phyloP scores from a whole-genome alignment of 2,329 filamentous ascomycete genomes.

The Neopestalotiopsis rosae region DNA sequence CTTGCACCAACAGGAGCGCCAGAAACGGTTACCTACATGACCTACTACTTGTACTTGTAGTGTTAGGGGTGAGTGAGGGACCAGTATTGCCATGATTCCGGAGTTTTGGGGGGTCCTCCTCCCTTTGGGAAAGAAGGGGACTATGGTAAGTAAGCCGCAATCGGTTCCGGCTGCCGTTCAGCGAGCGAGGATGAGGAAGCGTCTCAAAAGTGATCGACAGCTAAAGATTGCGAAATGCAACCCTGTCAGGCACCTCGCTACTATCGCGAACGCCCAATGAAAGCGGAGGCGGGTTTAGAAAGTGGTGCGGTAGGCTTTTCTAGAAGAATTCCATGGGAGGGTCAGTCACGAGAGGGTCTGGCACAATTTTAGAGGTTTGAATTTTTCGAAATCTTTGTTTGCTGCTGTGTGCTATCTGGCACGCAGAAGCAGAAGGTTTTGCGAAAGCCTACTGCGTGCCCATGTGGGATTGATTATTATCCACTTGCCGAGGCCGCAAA shows the following conservation, averaged over 20 bases:
- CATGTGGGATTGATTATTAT: not conserved
- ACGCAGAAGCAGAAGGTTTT: no score
- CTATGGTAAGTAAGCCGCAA: not conserved
- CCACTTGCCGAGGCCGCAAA: not conserved
- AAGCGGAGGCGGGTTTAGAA: conserved; percentile 1
- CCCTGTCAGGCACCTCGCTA: conserved; percentile 10
- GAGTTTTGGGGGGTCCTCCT: not conserved
- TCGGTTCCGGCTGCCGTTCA: not conserved
- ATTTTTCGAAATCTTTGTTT: not conserved
- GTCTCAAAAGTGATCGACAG: conserved; percentile 1
- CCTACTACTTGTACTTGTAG: not conserved
- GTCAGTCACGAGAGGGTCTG: not conserved
- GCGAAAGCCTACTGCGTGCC: not conserved
- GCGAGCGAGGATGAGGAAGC: not conserved
- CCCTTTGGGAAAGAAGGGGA: not conserved
- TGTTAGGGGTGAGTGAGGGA: not conserved
- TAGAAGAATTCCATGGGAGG: conserved; percentile 8
- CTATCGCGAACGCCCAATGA: conserved; percentile 5
- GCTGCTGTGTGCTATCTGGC: not conserved
- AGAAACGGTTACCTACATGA: not conserved
- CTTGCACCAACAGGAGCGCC: not conserved
- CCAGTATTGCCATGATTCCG: not conserved
- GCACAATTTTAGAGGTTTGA: not conserved
- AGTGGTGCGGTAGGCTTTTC: conserved; percentile 6
- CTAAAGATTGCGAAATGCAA: conserved; percentile 6